phyloP scores from a whole-genome alignment of 805 yeast genomes.

The Candida endomychidarum region DNA sequence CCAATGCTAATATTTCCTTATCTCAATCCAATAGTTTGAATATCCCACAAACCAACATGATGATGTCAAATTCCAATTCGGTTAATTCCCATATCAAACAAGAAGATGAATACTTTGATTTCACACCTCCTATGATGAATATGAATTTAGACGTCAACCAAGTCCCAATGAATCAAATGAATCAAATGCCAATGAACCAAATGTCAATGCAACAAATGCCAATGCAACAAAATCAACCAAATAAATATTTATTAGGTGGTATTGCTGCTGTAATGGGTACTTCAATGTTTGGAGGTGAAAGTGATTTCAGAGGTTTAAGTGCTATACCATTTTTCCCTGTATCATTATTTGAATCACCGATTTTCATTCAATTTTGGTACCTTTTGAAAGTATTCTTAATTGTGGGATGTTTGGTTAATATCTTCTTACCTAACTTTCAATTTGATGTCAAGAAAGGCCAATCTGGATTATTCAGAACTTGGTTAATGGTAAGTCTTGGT shows the following conservation, averaged over 20 bases:
- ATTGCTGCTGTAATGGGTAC: slow-evolving; percentile 65
- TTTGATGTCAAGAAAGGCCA: slow-evolving; percentile 3
- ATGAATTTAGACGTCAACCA: slow-evolving; percentile 4
- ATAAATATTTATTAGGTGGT: slow-evolving; percentile 60
- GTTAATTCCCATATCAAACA: slow-evolving; percentile 19
- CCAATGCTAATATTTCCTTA: slow-evolving; percentile 27
- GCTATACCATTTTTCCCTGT: slow-evolving; percentile 42
- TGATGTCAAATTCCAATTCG: neutral
- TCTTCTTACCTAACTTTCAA: slow-evolving; percentile 15
- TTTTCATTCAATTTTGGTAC: slow-evolving; percentile 22
- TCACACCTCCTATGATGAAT: slow-evolving; percentile 4
- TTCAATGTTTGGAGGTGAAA: slow-evolving; percentile 48
- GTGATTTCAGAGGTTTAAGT: slow-evolving; percentile 45
- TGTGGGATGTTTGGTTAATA: slow-evolving; percentile 18
- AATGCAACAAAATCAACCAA: slow-evolving; percentile 19
- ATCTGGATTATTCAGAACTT: slow-evolving; percentile 15
- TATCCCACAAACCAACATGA: slow-evolving; percentile 11
- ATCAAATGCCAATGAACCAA: slow-evolving; percentile 2
- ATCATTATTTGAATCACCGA: slow-evolving; percentile 21
- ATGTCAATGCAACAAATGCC: no score
- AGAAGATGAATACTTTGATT: slow-evolving; percentile 8
- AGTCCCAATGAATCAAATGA: slow-evolving; percentile 8
- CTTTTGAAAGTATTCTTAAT: slow-evolving; percentile 25
- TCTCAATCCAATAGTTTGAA: neutral
- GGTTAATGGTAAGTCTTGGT: slow-evolving; percentile 30